Percentiles rank a stretch among this genome's conserved stretches.
phyloP scores from a whole-genome alignment of 352 stramenopile species.

The Pythium dissimile region DNA sequence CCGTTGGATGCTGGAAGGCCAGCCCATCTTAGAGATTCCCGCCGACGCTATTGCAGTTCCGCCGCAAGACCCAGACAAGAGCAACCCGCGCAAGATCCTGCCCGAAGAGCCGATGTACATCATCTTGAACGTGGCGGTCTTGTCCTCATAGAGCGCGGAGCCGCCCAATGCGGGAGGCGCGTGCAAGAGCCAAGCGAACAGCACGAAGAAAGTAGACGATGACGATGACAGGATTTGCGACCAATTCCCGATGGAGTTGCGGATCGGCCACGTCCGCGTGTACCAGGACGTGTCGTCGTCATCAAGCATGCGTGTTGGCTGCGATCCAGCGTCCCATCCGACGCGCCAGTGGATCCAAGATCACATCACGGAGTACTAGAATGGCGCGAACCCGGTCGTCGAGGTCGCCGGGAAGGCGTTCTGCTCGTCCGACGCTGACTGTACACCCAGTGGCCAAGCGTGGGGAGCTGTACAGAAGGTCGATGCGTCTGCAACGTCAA shows the following conservation, averaged over 20 bases:
- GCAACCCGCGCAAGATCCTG: slow-evolving; percentile 54
- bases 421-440: slow-evolving; percentile 55
- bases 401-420: slow-evolving; percentile 58
- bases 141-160: slow-evolving; percentile 35
- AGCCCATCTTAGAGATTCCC: slow-evolving; percentile 57
- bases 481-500: slow-evolving; percentile 2
- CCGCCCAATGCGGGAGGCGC: slow-evolving; percentile 39
- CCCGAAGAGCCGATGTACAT: slow-evolving; percentile 65
- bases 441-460: slow-evolving; percentile 25
- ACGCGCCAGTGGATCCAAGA: slow-evolving; percentile 68
- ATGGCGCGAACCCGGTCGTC: slow-evolving; percentile 44
- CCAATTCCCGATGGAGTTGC: slow-evolving; percentile 55
- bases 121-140: slow-evolving; percentile 61
- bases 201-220: slow-evolving; percentile 12
- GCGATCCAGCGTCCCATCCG: slow-evolving; percentile 52
- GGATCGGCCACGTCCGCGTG: slow-evolving; percentile 70
- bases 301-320: slow-evolving; percentile 30
- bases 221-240: slow-evolving; percentile 43
- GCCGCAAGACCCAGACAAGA: slow-evolving; percentile 33
- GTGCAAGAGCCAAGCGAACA: slow-evolving; percentile 33
- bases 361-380: slow-evolving; percentile 68
- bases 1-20: slow-evolving; percentile 47
- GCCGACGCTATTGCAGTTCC: slow-evolving; percentile 40
- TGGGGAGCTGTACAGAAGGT: slow-evolving; percentile 1
- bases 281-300: slow-evolving; percentile 45